Evolutionary conservation across 257 asterid genomes (phyloP), one percentile per base, ranked within the genome.

Genomic region (Misopates orontium): DNA sequence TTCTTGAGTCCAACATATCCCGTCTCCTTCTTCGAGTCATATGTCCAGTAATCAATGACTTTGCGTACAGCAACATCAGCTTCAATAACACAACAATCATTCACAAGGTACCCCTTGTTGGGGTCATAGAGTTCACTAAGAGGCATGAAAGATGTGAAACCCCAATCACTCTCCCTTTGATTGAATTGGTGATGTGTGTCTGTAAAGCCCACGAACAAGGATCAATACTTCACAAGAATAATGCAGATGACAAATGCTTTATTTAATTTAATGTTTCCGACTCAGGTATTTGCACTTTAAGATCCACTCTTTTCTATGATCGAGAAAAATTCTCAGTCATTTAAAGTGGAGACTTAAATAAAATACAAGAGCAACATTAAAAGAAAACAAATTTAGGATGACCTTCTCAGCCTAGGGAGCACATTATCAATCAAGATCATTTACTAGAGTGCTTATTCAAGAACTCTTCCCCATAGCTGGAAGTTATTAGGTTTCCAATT

Each of bases 101-200:
- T 88, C 77, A 83, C 86, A 17, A 93, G 87, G 80, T 83, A 93
- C 40, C 99, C 99, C 74, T 82, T 93, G 75, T 65, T 80, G 71
- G 97, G 96, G 74, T 93, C 99, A 79, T 93, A 93, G 19, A 93
- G 85, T 62, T 93, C 99, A 66, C 91, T 73, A 55, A 90, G 95
- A 77, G 92, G 95, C 97, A 93, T 90, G 90, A 93, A 93, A 70
- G 97, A 86, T 23, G 97, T 93, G 83, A 93, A 93, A 68, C 99
- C 99, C 99, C 99, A 93, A 74, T 93, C 99, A 75, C 97, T 87
- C 86, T 90, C 97, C 82, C 96, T 86, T 74, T 86, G 95, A 72
- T 87, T 91, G 85, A 93, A 93, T 77, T 90, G 99, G 79, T 93
- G 99, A 55, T 93, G 97, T 20, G 99, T 86, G 74, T 93, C 99